Percentiles rank a stretch among this genome's conserved stretches.
These are phyloP conservation scores for Hemerocallis citrina DNA, from an alignment of 106 monocot species.

Conservation along the genomic window DNA sequence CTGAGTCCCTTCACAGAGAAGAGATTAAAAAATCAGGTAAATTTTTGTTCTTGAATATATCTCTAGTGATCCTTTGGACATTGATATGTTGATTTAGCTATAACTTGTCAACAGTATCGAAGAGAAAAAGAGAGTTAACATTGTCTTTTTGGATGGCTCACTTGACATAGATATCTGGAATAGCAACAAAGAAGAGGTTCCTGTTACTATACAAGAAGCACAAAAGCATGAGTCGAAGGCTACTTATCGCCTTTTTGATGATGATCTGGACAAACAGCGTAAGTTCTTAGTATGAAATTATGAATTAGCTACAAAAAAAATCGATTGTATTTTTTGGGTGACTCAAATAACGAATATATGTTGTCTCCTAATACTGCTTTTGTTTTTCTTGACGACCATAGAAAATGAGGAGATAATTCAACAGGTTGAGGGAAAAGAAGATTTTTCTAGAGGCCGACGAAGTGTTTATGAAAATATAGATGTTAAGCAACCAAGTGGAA, in stretches of 20 bases:
- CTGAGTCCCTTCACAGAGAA: slow-evolving; percentile 12
- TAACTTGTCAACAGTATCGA: not conserved
- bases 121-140: not conserved
- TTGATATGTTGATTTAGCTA: not conserved
- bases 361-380: not conserved
- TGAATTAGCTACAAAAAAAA: not conserved
- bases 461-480: slow-evolving; percentile 4
- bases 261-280: slow-evolving; percentile 30
- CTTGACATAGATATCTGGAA: not conserved
- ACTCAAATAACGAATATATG: no score
- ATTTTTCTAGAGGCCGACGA: slow-evolving; percentile 2
- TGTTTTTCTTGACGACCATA: slow-evolving; percentile 15
- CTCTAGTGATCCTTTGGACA: not conserved
- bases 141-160: slow-evolving; percentile 1
- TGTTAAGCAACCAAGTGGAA: slow-evolving; percentile 3
- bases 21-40: slow-evolving; percentile 41
- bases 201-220: slow-evolving; percentile 10
- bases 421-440: slow-evolving; percentile 20
- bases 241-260: slow-evolving; percentile 20
- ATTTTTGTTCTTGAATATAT: slow-evolving; percentile 1
- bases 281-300: slow-evolving; percentile 4
- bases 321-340: not conserved
- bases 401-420: slow-evolving; percentile 19
- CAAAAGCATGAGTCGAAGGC: slow-evolving; percentile 18
- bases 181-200: slow-evolving; percentile 11